These are phyloP conservation scores for Globisporangium takayamanum DNA, from an alignment of 352 stramenopile genomes.

Conservation along the genomic window DNA sequence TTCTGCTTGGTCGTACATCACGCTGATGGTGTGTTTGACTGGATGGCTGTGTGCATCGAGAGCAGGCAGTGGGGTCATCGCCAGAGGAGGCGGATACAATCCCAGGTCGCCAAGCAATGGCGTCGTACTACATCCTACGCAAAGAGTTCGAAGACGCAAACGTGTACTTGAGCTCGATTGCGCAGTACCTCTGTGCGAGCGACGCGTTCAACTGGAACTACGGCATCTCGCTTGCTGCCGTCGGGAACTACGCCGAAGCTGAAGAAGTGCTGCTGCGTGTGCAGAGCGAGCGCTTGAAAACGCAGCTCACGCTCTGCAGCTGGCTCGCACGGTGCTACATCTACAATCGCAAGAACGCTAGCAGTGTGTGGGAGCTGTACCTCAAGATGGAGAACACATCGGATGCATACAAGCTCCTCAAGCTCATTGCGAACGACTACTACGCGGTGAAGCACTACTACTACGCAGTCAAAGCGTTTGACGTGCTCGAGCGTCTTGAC, in stretches of 20 bases:
- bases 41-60: not conserved
- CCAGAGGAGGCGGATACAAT: conserved; percentile 56
- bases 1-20: not conserved
- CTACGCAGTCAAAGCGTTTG: conserved; percentile 62
- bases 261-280: conserved; percentile 54
- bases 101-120: conserved; percentile 61
- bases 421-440: conserved; percentile 65
- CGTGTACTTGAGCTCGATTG: conserved; percentile 66
- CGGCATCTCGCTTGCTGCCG: conserved; percentile 45
- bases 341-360: conserved; percentile 18
- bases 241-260: conserved; percentile 36
- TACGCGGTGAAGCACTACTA: conserved; percentile 59
- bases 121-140: conserved; percentile 57
- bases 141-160: conserved; percentile 59
- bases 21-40: not conserved
- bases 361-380: conserved; percentile 59
- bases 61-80: conserved; percentile 35
- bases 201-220: conserved; percentile 84
- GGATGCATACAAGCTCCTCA: conserved; percentile 44
- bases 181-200: conserved; percentile 36
- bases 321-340: conserved; percentile 65
- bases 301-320: conserved; percentile 32
- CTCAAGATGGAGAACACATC: conserved; percentile 42
- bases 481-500: conserved; percentile 67
- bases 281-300: conserved; percentile 21